These are phyloP conservation scores for Aspergillus udagawae DNA, from an alignment of 2,329 filamentous ascomycete genomes.

Conservation along the genomic window DNA sequence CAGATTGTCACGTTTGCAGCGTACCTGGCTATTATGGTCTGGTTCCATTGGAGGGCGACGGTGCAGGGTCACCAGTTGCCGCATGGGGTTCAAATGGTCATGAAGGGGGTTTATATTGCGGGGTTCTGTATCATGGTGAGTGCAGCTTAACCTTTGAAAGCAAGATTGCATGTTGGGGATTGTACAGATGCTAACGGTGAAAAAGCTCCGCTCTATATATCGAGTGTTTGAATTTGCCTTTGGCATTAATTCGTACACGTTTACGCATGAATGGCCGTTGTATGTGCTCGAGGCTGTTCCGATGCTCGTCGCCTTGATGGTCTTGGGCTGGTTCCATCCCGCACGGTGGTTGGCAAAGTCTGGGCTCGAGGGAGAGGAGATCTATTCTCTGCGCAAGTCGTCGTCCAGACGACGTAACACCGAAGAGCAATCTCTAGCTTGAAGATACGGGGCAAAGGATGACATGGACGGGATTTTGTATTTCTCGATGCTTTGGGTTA, in stretches of 20 bases:
- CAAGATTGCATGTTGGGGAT: too few species aligned
- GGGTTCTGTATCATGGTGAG: constrained; percentile 46
- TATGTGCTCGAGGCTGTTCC: constrained; percentile 51
- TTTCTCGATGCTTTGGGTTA: not conserved
- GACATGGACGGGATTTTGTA: too few species aligned
- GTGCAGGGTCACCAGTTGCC: constrained; percentile 19
- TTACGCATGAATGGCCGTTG: constrained; percentile 51
- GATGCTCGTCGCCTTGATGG: constrained; percentile 41
- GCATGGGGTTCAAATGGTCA: constrained; percentile 36
- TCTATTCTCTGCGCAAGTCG: constrained; percentile 5
- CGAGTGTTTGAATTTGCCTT: constrained; percentile 52
- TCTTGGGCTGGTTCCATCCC: constrained; percentile 51
- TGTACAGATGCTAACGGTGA: too few species aligned
- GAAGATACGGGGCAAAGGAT: too few species aligned
- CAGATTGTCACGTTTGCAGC: constrained; percentile 41
- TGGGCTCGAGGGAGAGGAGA: not conserved
- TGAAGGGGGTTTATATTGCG: constrained; percentile 43
- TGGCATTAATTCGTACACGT: constrained; percentile 49
- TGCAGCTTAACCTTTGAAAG: not conserved
- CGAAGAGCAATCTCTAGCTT: not conserved
- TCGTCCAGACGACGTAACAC: not conserved
- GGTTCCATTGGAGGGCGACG: constrained; percentile 36
- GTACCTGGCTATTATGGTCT: constrained; percentile 40
- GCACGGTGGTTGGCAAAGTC: constrained; percentile 33
- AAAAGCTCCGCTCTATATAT: constrained; percentile 52